phyloP scores from a whole-genome alignment of 495 filamentous ascomycete genomes.

The Penicillium silybi region DNA sequence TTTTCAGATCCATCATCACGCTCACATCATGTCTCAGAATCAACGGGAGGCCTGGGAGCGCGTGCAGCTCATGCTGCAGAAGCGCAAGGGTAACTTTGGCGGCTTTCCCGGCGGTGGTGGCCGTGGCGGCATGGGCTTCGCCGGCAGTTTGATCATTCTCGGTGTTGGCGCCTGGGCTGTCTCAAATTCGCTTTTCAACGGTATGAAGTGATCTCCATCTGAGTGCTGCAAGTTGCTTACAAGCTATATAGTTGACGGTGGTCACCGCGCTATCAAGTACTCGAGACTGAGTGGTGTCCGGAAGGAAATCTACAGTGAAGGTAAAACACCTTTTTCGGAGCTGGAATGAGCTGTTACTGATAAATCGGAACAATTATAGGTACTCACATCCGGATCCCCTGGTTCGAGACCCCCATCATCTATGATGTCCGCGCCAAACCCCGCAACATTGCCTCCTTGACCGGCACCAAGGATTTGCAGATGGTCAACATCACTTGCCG shows the following conservation, averaged over 20 bases:
- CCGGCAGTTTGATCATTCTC: constrained; percentile 54
- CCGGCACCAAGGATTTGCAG: constrained; percentile 97
- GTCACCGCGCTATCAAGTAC: constrained; percentile 98
- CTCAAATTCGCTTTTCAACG: constrained; percentile 94
- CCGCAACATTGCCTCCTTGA: constrained; percentile 93
- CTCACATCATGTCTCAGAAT: constrained; percentile 50
- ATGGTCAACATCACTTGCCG: constrained; percentile 99
- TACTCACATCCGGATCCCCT: constrained; percentile 89
- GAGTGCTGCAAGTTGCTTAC: not conserved
- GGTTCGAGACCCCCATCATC: constrained; percentile 94
- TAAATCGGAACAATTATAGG: constrained; percentile 45
- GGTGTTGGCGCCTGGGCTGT: constrained; percentile 60
- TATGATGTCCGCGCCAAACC: constrained; percentile 98
- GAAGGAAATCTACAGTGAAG: constrained; percentile 96
- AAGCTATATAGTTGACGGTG: constrained; percentile 81
- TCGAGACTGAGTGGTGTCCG: constrained; percentile 87
- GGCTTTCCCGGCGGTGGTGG: constrained; percentile 49
- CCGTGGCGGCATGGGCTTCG: constrained; percentile 38
- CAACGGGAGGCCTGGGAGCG: constrained; percentile 62
- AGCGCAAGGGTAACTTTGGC: constrained; percentile 42
- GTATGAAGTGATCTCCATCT: constrained; percentile 28
- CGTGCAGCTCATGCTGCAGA: constrained; percentile 59
- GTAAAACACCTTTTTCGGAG: constrained; percentile 43
- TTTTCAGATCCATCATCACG: constrained; percentile 8
- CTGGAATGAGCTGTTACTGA: constrained; percentile 18